Base-by-base conservation (phyloP, 2,329 filamentous ascomycete genomes). In the Akanthomyces muscarius region DNA sequence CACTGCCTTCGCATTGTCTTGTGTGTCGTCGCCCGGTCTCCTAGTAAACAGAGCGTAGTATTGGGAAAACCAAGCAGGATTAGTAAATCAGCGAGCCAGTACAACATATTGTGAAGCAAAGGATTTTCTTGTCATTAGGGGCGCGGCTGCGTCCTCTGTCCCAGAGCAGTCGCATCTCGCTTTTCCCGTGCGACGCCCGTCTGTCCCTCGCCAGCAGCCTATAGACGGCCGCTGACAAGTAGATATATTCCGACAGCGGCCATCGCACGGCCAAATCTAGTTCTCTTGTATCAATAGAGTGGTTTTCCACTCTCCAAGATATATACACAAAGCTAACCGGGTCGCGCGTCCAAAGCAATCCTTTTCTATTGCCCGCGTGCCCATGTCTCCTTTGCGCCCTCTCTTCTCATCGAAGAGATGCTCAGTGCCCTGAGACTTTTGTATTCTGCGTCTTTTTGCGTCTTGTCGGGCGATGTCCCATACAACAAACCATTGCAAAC, bases 281-380 rank as follows among this genome's bases (percentile, higher is more conserved):
- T 58, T 45, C 28, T 63, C 61, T 63, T 57, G 54, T 63, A 58
- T 63, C 23, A 51, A 62, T 38, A 53, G 54, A 58, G 73, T 76
- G 73, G 74, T 79, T 74, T 72, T 77, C 75, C 73, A 77, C 73
- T 73, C 72, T 77, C 73, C 75, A 79, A 79, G 78, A 78, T 75
- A 74, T 77, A 76, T 74, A 75, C 71, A 75, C 65, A 69, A 71
- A 71, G 68, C 69, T 67, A 69, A 63, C 61, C 64, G 66, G 67
- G 67, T 68, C 67, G 67, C 59, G 68, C 69, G 68, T 66, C 69
- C 66, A 67, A 68, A 64, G 53, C 62, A 48, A 48, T 67, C 65
- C 61, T 59, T 41, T 41, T 58, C 48, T 48, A 59, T 59, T 63
- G 61, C 56, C 44, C 47, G 41, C 61, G 56, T 59, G 54, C 61